Base-by-base conservation (phyloP, 192 early-diverging fungal species). In the Backusella tuberculispora region DNA sequence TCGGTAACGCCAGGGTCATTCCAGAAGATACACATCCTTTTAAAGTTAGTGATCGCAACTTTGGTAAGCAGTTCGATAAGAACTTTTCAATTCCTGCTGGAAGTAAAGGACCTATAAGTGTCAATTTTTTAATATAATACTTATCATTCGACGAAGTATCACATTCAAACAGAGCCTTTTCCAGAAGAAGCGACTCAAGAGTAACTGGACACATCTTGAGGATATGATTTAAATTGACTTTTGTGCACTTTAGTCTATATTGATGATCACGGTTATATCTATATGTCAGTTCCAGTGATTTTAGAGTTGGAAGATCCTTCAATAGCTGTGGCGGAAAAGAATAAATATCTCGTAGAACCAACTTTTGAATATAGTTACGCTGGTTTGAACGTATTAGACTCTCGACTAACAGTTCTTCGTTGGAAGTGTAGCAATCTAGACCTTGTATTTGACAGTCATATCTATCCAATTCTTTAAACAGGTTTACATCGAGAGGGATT, bases 101-200 rank as follows among this genome's bases (percentile, higher is more conserved):
- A 3, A 60, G 53, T 26, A 60, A 4, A 9, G 53, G 53, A 26
- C 53, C 21, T 4, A 60, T 24, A 24, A 60, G 53, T 13, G 53
- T 60, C 12, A 60, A 10, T 8, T 0, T 60, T 24, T 26, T 60
- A 13, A 60, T 60, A 13, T 10, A 3, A 13, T 60, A 60, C 8
- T 4, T 60, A 4, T 60, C 21, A 12, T 4, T 60, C 9, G 53
- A 60, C 0, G 21, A 60, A 24, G 53, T 24, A 26, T 60, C 53
- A 12, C 53, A 60, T 3, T 60, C 53, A 60, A 60, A 60, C 9
- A 60, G 53, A 12, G 53, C 53, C 21, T 60, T 60, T 60, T 60
- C 53, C 21, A 60, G 19, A 26, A 26, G 12, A 60, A 60, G 53
- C 13, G 53, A 60, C 21, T 60, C 53, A 10, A 60, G 53, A 2